Conservation (phyloP, 2,329 filamentous ascomycete species). For the Diaporthe citriasiana region DNA sequence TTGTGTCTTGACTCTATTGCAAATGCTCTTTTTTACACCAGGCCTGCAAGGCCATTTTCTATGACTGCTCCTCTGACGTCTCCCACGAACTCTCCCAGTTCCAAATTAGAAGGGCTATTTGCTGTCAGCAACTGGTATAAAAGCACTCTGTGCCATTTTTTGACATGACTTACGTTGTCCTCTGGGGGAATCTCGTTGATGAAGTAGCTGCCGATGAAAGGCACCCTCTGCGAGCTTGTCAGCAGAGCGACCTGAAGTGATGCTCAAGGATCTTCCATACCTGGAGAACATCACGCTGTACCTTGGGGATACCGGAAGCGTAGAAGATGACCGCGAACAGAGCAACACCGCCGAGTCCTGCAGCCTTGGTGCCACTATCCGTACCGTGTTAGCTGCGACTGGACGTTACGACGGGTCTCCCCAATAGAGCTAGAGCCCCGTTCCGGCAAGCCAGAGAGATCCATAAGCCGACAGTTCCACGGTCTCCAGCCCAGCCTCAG, state of each 20-base stretch:
- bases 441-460: not conserved
- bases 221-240: slow-evolving; percentile 63
- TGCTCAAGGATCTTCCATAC: slow-evolving; percentile 52
- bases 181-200: slow-evolving; percentile 68
- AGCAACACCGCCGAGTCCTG: slow-evolving; percentile 70
- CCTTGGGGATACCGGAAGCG: slow-evolving; percentile 72
- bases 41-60: slow-evolving; percentile 47
- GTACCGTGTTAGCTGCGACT: slow-evolving; percentile 40
- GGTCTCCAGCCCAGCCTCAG: not conserved
- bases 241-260: slow-evolving; percentile 40
- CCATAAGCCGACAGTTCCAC: too few relatives aligned
- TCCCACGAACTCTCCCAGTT: not conserved
- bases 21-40: slow-evolving; percentile 36
- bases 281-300: slow-evolving; percentile 71
- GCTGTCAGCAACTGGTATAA: not conserved
- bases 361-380: slow-evolving; percentile 65
- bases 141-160: too few relatives aligned
- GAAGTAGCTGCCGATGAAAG: slow-evolving; percentile 66
- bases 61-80: not conserved
- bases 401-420: not conserved
- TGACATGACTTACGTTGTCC: slow-evolving; percentile 70
- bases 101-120: slow-evolving; percentile 43
- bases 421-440: not conserved
- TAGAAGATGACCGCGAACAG: slow-evolving; percentile 71
- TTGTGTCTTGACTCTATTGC: slow-evolving; percentile 37